Conservation (phyloP, 2,329 filamentous ascomycete species). For the Laburnicola sp. region DNA sequence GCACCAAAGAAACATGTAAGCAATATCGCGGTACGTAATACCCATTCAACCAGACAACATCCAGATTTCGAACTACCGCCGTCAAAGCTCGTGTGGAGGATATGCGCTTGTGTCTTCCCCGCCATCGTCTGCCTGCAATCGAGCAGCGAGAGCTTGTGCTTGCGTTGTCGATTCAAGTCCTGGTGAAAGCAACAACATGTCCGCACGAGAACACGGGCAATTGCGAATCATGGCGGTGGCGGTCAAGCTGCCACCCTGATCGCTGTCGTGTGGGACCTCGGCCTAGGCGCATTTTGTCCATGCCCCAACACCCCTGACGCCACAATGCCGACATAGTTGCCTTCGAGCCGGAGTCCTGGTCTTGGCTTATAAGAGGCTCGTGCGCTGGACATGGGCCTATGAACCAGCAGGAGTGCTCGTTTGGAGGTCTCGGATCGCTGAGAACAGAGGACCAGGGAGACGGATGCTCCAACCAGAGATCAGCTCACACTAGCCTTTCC, state of each 20-base stretch:
- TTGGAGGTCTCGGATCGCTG: slow-evolving; percentile 33
- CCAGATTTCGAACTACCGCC: neutral
- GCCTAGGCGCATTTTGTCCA: slow-evolving; percentile 33
- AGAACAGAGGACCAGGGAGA: slow-evolving; percentile 24
- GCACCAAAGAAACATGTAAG: neutral
- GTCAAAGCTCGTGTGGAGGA: neutral
- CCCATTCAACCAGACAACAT: neutral
- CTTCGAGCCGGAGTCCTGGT: slow-evolving; percentile 25
- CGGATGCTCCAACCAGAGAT: slow-evolving; percentile 36
- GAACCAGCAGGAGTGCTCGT: slow-evolving; percentile 30
- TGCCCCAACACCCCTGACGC: slow-evolving; percentile 25
- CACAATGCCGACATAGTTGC: slow-evolving; percentile 25
- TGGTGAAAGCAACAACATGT: neutral
- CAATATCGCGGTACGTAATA: slow-evolving; percentile 3
- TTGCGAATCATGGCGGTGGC: slow-evolving; percentile 26
- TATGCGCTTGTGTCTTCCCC: neutral
- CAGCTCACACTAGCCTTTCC: slow-evolving; percentile 27
- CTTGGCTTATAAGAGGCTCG: slow-evolving; percentile 25
- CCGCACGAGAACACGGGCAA: slow-evolving; percentile 8
- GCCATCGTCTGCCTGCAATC: neutral
- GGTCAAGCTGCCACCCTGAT: slow-evolving; percentile 7
- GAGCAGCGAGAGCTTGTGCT: neutral
- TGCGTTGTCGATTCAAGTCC: no score
- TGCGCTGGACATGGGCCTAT: slow-evolving; percentile 24
- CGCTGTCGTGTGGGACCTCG: slow-evolving; percentile 16